Evolutionary conservation across 2,329 filamentous ascomycete species (phyloP).

Genomic region (Harringtonia aguacate): DNA sequence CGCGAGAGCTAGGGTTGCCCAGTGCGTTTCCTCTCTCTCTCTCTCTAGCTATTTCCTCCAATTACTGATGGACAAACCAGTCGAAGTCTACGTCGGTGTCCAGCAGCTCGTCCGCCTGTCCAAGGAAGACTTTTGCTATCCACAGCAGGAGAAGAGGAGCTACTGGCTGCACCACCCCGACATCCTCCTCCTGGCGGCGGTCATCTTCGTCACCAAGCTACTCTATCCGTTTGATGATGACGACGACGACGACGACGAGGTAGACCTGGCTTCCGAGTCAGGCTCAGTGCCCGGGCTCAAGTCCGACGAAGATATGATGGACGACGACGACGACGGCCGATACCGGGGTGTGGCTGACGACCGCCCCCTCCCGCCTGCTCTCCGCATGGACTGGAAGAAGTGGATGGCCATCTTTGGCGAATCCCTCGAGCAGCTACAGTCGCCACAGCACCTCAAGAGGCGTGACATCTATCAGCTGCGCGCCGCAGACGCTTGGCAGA

Average conservation of each 20-base stretch:
- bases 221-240: slow-evolving; percentile 61
- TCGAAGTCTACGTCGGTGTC: slow-evolving; percentile 53
- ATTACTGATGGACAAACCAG: slow-evolving; percentile 28
- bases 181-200: slow-evolving; percentile 55
- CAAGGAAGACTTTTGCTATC: slow-evolving; percentile 46
- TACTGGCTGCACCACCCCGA: slow-evolving; percentile 59
- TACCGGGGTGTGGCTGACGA: slow-evolving; percentile 19
- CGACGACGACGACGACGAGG: slow-evolving; percentile 28
- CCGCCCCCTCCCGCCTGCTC: slow-evolving; percentile 41
- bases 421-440: slow-evolving; percentile 7
- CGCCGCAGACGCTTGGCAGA: slow-evolving; percentile 22
- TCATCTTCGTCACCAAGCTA: slow-evolving; percentile 70
- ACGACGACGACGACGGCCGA: not conserved
- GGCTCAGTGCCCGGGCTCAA: not conserved
- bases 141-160: slow-evolving; percentile 31
- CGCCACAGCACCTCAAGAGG: slow-evolving; percentile 9
- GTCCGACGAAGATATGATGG: slow-evolving; percentile 11
- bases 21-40: slow-evolving; percentile 31
- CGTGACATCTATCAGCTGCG: slow-evolving; percentile 17
- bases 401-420: slow-evolving; percentile 50
- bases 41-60: not conserved
- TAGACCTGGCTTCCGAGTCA: not conserved
- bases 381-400: slow-evolving; percentile 59
- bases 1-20: slow-evolving; percentile 65
- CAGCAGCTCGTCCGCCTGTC: slow-evolving; percentile 43